Evolutionary conservation across 106 monocot genomes (phyloP).

Genomic region (Alisma plantagoaquatica): DNA sequence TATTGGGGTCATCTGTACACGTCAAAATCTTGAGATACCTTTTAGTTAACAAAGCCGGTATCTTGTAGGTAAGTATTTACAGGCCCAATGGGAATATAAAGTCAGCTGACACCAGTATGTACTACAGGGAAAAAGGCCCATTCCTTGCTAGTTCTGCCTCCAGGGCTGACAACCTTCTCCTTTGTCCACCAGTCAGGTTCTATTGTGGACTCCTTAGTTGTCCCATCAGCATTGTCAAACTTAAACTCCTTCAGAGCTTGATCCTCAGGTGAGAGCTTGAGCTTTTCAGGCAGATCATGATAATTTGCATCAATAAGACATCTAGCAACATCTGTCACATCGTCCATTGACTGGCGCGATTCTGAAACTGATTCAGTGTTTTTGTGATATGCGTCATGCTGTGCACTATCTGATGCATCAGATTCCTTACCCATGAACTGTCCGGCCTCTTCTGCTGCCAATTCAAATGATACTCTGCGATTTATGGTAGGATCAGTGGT

Average conservation of each 20-base stretch:
- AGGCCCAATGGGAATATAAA: too few species aligned
- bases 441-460: conserved; percentile 47
- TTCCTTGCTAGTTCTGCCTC: conserved; percentile 18
- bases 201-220: conserved; percentile 16
- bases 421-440: conserved; percentile 30
- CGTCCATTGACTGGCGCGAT: neutral
- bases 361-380: neutral
- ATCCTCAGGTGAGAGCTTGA: conserved; percentile 23
- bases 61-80: too few species aligned
- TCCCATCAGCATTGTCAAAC: conserved; percentile 54
- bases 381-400: neutral
- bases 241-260: conserved; percentile 51
- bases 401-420: conserved; percentile 5
- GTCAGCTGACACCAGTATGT: conserved; percentile 43
- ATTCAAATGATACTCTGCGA: conserved; percentile 57
- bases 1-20: too few species aligned
- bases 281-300: conserved; percentile 34
- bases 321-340: neutral
- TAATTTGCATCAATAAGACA: conserved; percentile 23
- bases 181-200: conserved; percentile 71
- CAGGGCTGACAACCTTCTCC: conserved; percentile 29
- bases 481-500: conserved; percentile 13
- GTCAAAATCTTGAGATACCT: too few species aligned
- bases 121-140: conserved; percentile 68
- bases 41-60: too few species aligned